Evolutionary conservation across 495 filamentous ascomycete species (phyloP).

Genomic region (Penicillium atrosanguineum): DNA sequence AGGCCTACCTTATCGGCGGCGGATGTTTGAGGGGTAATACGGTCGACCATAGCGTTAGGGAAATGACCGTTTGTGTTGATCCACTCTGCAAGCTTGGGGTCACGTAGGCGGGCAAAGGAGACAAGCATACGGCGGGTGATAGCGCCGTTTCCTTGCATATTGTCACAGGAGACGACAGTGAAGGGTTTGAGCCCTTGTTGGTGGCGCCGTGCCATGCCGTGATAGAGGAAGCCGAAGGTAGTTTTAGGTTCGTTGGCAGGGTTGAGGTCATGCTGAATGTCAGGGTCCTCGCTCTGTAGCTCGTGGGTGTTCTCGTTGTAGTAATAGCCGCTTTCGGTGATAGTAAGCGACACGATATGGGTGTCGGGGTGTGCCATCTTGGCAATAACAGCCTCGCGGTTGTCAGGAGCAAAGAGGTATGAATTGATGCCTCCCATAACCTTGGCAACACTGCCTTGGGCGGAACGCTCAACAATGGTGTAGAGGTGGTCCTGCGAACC

Average conservation of each 20-base stretch:
- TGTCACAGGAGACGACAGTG: constrained; percentile 51
- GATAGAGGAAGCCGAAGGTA: constrained; percentile 49
- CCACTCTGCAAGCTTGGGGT: constrained; percentile 44
- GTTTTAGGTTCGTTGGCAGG: constrained; percentile 43
- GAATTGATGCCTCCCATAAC: constrained; percentile 49
- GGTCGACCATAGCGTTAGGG: constrained; percentile 52
- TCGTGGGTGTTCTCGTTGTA: constrained; percentile 53
- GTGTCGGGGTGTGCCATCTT: constrained; percentile 52
- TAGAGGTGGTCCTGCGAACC: constrained; percentile 45
- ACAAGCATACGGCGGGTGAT: constrained; percentile 49
- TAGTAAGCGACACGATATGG: constrained; percentile 50
- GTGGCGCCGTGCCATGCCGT: constrained; percentile 40
- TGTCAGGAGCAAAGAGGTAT: constrained; percentile 45
- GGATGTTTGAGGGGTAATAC: constrained; percentile 47
- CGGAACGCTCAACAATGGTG: constrained; percentile 48
- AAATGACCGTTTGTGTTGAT: constrained; percentile 41
- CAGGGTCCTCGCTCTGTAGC: constrained; percentile 42
- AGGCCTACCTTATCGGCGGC: constrained; percentile 36
- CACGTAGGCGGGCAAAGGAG: constrained; percentile 40
- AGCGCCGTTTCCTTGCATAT: constrained; percentile 52
- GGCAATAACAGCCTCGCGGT: constrained; percentile 46
- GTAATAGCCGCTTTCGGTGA: constrained; percentile 52
- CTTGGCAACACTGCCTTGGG: constrained; percentile 41
- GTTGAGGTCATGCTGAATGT: constrained; percentile 45
- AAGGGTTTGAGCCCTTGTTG: constrained; percentile 44